These are phyloP conservation scores for Porodaedalea pini DNA, from an alignment of 1,284 basidiomycete genomes.

Conservation along the genomic window DNA sequence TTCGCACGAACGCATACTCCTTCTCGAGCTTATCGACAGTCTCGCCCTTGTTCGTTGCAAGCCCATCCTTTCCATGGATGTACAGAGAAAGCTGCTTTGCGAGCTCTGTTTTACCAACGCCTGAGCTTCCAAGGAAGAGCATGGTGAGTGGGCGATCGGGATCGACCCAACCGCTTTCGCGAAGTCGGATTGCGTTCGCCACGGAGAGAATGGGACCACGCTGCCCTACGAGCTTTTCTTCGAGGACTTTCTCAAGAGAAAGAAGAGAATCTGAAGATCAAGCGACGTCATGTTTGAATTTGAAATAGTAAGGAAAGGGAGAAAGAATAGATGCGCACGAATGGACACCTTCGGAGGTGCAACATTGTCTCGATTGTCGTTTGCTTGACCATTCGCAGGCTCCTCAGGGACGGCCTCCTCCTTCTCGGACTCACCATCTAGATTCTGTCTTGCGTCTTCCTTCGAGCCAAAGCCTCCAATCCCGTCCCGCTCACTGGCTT, in stretches of 20 bases:
- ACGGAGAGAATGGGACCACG: constrained; percentile 14
- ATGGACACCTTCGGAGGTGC: background rate
- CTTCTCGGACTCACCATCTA: too few relatives aligned
- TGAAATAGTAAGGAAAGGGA: too few relatives aligned
- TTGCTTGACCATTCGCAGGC: too few relatives aligned
- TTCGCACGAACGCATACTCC: constrained; percentile 5
- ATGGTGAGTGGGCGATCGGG: constrained; percentile 17
- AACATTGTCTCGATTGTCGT: background rate
- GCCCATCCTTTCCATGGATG: constrained; percentile 6
- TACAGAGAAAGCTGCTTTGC: constrained; percentile 14
- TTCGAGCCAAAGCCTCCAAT: background rate
- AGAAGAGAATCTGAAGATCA: background rate
- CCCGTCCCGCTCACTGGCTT: background rate
- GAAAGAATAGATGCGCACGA: background rate
- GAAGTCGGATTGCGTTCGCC: constrained; percentile 13
- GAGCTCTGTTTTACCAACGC: constrained; percentile 19
- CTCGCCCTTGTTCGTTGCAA: background rate
- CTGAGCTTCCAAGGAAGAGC: constrained; percentile 20
- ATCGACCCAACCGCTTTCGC: constrained; percentile 15
- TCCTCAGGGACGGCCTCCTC: too few relatives aligned
- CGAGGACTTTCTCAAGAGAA: constrained; percentile 1
- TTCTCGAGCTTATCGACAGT: constrained; percentile 9
- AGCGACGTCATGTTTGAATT: background rate
- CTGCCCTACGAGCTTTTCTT: constrained; percentile 14
- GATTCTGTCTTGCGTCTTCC: background rate